Conservation (phyloP, 2,329 filamentous ascomycete species). For the Epichloe glyceriae region DNA sequence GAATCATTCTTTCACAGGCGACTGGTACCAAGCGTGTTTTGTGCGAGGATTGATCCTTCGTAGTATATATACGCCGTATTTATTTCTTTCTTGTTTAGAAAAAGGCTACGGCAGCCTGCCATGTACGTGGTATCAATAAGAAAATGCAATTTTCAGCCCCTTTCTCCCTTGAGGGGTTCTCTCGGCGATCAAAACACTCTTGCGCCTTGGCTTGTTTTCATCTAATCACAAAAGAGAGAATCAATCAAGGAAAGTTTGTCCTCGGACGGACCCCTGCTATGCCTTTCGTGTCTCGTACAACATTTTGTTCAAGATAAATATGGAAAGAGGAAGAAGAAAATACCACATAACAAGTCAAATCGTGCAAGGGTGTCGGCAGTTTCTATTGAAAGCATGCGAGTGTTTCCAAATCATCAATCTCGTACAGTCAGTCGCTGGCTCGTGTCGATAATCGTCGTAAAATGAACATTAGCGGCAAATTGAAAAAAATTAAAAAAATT, state of each 20-base stretch:
- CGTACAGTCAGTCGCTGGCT: constrained; percentile 4
- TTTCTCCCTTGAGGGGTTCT: not conserved
- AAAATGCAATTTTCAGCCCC: not conserved
- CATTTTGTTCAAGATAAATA: not conserved
- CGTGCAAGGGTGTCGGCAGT: not conserved
- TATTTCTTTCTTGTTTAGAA: too few species aligned
- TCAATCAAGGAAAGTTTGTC: not conserved
- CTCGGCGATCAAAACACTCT: not conserved
- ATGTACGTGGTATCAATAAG: constrained; percentile 3
- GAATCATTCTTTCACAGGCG: too few species aligned
- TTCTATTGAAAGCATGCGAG: not conserved
- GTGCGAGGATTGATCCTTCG: too few species aligned
- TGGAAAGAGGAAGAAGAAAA: not conserved
- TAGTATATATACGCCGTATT: too few species aligned
- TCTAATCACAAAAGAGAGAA: not conserved
- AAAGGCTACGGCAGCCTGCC: not conserved
- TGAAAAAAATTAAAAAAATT: not conserved
- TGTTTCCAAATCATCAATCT: constrained; percentile 1
- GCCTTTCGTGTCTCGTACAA: not conserved
- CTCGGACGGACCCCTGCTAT: not conserved
- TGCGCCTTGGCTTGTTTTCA: not conserved
- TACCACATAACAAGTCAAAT: not conserved
- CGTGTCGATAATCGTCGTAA: not conserved
- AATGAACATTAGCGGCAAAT: not conserved
- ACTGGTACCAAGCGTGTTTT: too few species aligned